phyloP scores from a whole-genome alignment of 2,329 filamentous ascomycete species.

The Colletotrichum paranaense region DNA sequence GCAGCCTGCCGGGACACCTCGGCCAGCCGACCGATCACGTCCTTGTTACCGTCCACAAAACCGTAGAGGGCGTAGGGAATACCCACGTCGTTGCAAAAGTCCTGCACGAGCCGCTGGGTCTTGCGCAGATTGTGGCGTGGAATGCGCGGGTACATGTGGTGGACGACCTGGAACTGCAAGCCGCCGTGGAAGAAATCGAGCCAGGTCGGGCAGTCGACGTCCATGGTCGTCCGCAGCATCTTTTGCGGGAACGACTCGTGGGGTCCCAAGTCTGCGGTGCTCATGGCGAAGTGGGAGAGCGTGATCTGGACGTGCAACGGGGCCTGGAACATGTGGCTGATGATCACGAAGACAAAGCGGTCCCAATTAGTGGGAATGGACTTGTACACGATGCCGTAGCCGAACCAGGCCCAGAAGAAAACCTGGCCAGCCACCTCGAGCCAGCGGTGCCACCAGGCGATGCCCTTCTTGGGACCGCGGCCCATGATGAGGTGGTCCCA shows the following conservation, averaged over 20 bases:
- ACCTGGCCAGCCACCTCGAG: conserved; percentile 81
- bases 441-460: conserved; percentile 85
- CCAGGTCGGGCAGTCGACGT: conserved; percentile 89
- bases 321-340: conserved; percentile 84
- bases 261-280: conserved; percentile 85
- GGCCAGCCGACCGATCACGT: conserved; percentile 80
- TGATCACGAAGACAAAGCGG: conserved; percentile 79
- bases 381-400: conserved; percentile 82
- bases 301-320: conserved; percentile 92
- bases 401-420: conserved; percentile 90
- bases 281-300: conserved; percentile 93
- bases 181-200: conserved; percentile 91
- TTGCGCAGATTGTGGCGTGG: conserved; percentile 85
- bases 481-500: conserved; percentile 81
- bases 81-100: conserved; percentile 84
- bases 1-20: conserved; percentile 85
- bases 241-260: conserved; percentile 89
- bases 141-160: conserved; percentile 86
- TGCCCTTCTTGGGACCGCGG: conserved; percentile 78
- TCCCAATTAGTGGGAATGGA: conserved; percentile 76
- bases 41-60: conserved; percentile 84
- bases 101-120: conserved; percentile 79
- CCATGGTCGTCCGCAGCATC: conserved; percentile 94
- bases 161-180: conserved; percentile 89
- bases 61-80: conserved; percentile 90